Evolutionary conservation across 768 basidiomycete genomes (phyloP).

Genomic region (Termitomyces sp.): DNA sequence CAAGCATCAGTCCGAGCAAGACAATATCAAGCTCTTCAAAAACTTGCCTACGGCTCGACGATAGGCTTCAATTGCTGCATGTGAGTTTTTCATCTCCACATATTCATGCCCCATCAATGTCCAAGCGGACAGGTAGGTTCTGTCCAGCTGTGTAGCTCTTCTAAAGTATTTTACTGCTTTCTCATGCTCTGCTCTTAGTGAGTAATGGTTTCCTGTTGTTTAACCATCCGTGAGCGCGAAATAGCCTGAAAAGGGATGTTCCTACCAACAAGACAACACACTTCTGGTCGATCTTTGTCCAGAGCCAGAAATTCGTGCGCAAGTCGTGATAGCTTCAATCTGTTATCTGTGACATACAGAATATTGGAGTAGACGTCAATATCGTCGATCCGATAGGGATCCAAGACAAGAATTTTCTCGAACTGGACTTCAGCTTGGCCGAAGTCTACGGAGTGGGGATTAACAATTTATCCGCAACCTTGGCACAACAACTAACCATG

Average conservation of each 20-base stretch:
- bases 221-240: neutral
- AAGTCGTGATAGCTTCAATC: conserved; percentile 80
- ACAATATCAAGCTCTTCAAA: neutral
- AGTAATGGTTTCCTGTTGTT: conserved; percentile 90
- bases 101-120: conserved; percentile 99
- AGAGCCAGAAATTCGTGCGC: conserved; percentile 88
- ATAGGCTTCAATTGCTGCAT: conserved; percentile 98
- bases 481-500: conserved; percentile 58
- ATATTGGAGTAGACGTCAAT: conserved; percentile 97
- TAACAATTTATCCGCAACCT: neutral
- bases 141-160: conserved; percentile 90
- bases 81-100: conserved; percentile 98
- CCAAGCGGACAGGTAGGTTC: conserved; percentile 95
- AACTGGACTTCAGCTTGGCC: conserved; percentile 82
- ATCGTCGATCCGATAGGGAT: conserved; percentile 90
- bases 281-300: conserved; percentile 92
- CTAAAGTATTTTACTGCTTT: conserved; percentile 95
- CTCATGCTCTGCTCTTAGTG: conserved; percentile 87
- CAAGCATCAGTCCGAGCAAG: neutral
- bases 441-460: conserved; percentile 56
- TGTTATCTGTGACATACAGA: conserved; percentile 90
- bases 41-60: conserved; percentile 82
- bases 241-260: conserved; percentile 7
- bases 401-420: conserved; percentile 70
- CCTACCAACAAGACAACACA: conserved; percentile 92